Evolutionary conservation across 1,284 basidiomycete species (phyloP), one percentile per base, ranked within the genome.

Genomic region (Ganoderma multipileum): DNA sequence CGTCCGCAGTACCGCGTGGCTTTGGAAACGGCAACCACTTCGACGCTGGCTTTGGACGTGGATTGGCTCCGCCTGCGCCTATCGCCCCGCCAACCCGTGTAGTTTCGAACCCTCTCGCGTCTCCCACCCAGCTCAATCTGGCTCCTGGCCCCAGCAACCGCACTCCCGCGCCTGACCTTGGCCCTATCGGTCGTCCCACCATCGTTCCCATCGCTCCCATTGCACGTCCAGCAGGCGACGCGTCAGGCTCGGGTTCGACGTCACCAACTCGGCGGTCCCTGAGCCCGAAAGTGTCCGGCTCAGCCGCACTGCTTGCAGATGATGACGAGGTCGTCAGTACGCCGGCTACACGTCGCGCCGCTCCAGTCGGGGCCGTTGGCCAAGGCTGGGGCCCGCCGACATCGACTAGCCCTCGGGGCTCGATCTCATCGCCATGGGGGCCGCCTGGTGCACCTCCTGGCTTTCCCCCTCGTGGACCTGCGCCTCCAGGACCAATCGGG

Each of bases 251-350:
- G 6, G 86, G 87, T 1, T 89, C 89, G 18, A 86, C 87, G 6
- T 91, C 89, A 0, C 89, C 90, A 4, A 83, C 82, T 41, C 85
- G 87, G 47, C 85, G 91, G 11, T 89, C 91, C 33, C 90, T 91
- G 5, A 91, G 90, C 75, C 91, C 92, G 3, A 92, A 92, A 76
- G 81, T 89, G n/a, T 81, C 92, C 11, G 92, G 92, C 18, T 92
- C 91, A n/a, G 89, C 89, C 11, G 91, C 92, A 18, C 83, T 94
- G 50, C 86, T 88, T 3, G 86, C 91, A 8, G 91, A 93, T 67
- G 92, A 92, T 71, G 92, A 94, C 76, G 92, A 93, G 74, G 90
- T 93, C n/a, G 85, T 93, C 16, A 77, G 82, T 18, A 83, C 84
- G 16, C 81, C 83, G 11, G 81, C 82, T 8, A 65, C 66, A 23